Evolutionary conservation across 2,329 filamentous ascomycete species (phyloP).

Genomic region (Talaromyces funiculosus): DNA sequence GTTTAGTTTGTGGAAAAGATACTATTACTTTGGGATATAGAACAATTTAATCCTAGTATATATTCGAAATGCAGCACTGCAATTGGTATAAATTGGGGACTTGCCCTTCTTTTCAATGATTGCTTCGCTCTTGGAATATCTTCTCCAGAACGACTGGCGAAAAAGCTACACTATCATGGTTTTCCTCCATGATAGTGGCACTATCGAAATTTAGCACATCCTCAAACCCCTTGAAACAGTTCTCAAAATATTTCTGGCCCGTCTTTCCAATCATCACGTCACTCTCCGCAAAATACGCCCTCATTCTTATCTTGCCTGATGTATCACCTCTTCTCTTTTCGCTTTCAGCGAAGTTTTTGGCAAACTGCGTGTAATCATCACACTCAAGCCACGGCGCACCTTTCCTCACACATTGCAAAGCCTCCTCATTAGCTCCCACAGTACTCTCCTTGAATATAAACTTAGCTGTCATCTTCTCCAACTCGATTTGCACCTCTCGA

Average conservation of each 20-base stretch:
- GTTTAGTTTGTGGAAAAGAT: constrained; percentile 2
- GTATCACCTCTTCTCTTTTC: background rate
- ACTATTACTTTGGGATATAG: background rate
- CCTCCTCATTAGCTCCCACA: constrained; percentile 35
- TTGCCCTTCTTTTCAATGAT: background rate
- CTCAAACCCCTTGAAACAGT: constrained; percentile 32
- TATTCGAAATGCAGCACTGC: background rate
- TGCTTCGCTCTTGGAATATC: background rate
- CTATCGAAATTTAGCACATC: constrained; percentile 32
- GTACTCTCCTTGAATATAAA: constrained; percentile 27
- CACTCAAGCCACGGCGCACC: constrained; percentile 29
- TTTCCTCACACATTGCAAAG: constrained; percentile 33
- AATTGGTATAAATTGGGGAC: background rate
- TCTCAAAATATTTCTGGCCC: constrained; percentile 40
- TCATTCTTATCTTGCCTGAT: constrained; percentile 21
- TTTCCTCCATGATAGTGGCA: constrained; percentile 24
- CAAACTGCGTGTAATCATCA: constrained; percentile 29
- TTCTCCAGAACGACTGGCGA: background rate
- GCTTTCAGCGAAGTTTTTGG: constrained; percentile 16
- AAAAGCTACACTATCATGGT: constrained; percentile 36
- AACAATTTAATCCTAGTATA: background rate
- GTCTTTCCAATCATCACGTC: constrained; percentile 41
- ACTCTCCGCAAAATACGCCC: constrained; percentile 32
- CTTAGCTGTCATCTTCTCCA: constrained; percentile 14
- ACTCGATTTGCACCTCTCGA: constrained; percentile 14